Evolutionary conservation across 169 alveolate species (phyloP), one percentile per base, ranked within the genome.

Genomic region (Plasmodium gonderi): DNA sequence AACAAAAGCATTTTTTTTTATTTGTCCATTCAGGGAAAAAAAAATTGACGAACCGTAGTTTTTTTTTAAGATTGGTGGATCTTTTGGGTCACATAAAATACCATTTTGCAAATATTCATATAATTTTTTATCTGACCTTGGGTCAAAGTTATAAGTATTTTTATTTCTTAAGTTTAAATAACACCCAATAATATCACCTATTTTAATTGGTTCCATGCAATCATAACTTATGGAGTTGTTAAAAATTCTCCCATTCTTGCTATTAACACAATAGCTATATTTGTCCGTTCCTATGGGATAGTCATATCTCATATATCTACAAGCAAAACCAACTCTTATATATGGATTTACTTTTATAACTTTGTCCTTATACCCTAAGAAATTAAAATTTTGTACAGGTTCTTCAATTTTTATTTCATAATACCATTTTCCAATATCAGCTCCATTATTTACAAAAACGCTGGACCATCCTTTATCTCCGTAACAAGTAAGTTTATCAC

Each of bases 251-350:
- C 85, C 93, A 65, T 91, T 94, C 91, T 92, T 82, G 80, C 77
- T 91, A 80, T 68, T 72, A 36, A 77, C 91, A 72, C 96, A 76
- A 45, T 77, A 67, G 47, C 94, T 91, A 79, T 91, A 96, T 67
- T 90, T 78, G 76, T 94, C 94, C 17, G 91, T 65, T 51, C 98
- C 98, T 64, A 96, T 91, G 12, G 98, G 98, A 75, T 91, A 65
- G 49, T 94, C 97, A 92, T 95, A 96, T 44, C 95, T 82, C 94
- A 96, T 97, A 91, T 96, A 96, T 67, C 98, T 95, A 75, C 98
- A 96, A 14, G 98, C 98, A 94, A 95, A 96, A n/a, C 98, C 98
- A 20, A 96, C 97, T 93, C 98, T 95, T 80, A 64, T 40, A 44
- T 45, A 65, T 49, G 91, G 76, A 82, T 74, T 64, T 42, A 51